phyloP scores from a whole-genome alignment of 805 yeast species.

The Sugiyamaella boreocaroliniensis region DNA sequence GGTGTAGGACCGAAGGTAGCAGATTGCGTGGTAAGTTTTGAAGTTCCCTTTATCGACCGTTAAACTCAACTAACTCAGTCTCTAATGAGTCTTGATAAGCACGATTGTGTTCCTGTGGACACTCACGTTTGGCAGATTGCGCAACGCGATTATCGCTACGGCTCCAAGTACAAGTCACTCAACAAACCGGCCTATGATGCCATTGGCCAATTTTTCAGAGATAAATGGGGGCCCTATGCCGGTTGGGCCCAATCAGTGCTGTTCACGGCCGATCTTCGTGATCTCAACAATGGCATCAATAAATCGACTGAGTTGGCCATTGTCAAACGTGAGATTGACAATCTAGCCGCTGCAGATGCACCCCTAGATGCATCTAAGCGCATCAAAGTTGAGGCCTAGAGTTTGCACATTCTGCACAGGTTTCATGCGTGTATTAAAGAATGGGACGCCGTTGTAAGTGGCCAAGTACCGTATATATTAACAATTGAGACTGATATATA shows the following conservation, averaged over 20 bases:
- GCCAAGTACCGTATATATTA: too few species aligned
- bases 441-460: too few species aligned
- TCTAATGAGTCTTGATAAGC: slow-evolving; percentile 81
- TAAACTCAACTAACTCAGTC: slow-evolving; percentile 31
- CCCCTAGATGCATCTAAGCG: background rate
- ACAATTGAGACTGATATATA: too few species aligned
- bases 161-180: slow-evolving; percentile 38
- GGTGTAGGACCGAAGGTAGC: slow-evolving; percentile 99
- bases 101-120: slow-evolving; percentile 87
- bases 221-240: slow-evolving; percentile 82
- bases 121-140: slow-evolving; percentile 93
- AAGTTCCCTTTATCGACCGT: too few species aligned
- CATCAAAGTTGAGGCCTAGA: background rate
- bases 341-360: too few species aligned
- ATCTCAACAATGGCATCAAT: slow-evolving; percentile 16
- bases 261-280: slow-evolving; percentile 69
- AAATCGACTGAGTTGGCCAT: background rate
- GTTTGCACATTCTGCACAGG: background rate
- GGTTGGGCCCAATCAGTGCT: slow-evolving; percentile 99
- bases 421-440: too few species aligned
- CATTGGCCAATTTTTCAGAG: slow-evolving; percentile 53
- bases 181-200: slow-evolving; percentile 46
- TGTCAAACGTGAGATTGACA: too few species aligned
- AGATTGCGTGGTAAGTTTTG: slow-evolving; percentile 62
- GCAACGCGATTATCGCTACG: slow-evolving; percentile 65